These are phyloP conservation scores for Tricholoma sp. DNA, from an alignment of 768 basidiomycete genomes.

Conservation along the genomic window DNA sequence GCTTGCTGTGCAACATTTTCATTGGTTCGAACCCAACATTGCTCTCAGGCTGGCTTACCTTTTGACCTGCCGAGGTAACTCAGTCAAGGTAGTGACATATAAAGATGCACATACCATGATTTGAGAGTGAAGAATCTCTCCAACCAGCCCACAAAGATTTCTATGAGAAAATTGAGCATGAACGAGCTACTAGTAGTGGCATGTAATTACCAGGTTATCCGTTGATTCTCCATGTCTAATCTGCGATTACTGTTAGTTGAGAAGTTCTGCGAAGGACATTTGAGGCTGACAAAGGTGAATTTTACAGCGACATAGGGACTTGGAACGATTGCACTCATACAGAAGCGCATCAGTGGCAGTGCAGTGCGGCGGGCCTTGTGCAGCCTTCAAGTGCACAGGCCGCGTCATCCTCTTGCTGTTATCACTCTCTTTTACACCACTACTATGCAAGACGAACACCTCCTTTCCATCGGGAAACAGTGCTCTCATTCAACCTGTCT, in stretches of 20 bases:
- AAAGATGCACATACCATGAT: constrained; percentile 50
- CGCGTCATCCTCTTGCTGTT: constrained; percentile 21
- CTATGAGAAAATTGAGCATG: constrained; percentile 9
- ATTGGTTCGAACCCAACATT: background rate
- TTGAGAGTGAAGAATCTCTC: constrained; percentile 67
- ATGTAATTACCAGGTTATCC: constrained; percentile 58
- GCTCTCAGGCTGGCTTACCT: constrained; percentile 27
- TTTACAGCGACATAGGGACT: constrained; percentile 23
- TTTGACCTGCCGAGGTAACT: constrained; percentile 41
- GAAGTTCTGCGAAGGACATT: background rate
- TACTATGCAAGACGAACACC: constrained; percentile 38
- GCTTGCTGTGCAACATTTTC: constrained; percentile 45
- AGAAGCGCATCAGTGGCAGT: too few relatives aligned
- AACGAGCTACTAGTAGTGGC: background rate
- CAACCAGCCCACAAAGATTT: constrained; percentile 66
- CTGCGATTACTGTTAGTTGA: constrained; percentile 26
- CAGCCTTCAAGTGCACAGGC: constrained; percentile 8
- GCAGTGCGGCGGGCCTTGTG: too few relatives aligned
- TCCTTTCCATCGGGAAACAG: constrained; percentile 65
- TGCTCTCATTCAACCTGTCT: constrained; percentile 64
- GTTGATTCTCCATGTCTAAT: constrained; percentile 75
- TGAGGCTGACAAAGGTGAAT: constrained; percentile 36
- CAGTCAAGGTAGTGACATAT: background rate
- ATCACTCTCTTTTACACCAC: constrained; percentile 10
- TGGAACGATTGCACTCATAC: constrained; percentile 2